Evolutionary conservation across 768 basidiomycete genomes (phyloP).

Genomic region (Lyophyllum atratum): DNA sequence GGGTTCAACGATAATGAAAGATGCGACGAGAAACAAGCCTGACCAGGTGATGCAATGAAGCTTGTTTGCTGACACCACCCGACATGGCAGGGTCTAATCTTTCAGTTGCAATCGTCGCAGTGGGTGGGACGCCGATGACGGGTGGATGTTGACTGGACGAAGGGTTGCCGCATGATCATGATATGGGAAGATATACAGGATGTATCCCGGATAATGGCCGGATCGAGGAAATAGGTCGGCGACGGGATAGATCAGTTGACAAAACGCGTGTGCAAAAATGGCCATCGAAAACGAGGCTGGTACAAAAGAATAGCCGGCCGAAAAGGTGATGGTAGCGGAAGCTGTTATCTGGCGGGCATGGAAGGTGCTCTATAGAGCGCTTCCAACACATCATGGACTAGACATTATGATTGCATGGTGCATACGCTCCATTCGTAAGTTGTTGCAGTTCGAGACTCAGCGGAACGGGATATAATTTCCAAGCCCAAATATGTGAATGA

Average conservation of each 20-base stretch:
- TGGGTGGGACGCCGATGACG: neutral
- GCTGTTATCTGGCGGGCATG: too few species aligned
- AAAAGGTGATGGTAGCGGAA: neutral
- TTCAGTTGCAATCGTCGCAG: neutral
- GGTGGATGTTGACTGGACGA: neutral
- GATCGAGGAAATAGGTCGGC: constrained; percentile 17
- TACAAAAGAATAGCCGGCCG: neutral
- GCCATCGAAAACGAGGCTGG: neutral
- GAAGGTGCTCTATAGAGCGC: too few species aligned
- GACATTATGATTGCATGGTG: too few species aligned
- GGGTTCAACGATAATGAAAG: neutral
- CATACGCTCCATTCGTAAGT: too few species aligned
- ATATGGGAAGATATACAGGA: constrained; percentile 1
- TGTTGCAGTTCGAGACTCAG: too few species aligned
- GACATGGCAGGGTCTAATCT: neutral
- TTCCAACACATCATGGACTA: too few species aligned
- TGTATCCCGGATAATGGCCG: constrained; percentile 20
- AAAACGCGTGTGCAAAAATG: too few species aligned
- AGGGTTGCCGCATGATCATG: neutral
- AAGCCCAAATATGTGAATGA: too few species aligned
- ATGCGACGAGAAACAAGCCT: neutral
- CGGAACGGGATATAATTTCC: too few species aligned
- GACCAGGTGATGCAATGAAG: neutral
- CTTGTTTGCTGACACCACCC: neutral
- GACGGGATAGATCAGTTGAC: neutral